Base-by-base conservation (phyloP, 2,329 filamentous ascomycete species). In the Mycosphaerella arachidis region DNA sequence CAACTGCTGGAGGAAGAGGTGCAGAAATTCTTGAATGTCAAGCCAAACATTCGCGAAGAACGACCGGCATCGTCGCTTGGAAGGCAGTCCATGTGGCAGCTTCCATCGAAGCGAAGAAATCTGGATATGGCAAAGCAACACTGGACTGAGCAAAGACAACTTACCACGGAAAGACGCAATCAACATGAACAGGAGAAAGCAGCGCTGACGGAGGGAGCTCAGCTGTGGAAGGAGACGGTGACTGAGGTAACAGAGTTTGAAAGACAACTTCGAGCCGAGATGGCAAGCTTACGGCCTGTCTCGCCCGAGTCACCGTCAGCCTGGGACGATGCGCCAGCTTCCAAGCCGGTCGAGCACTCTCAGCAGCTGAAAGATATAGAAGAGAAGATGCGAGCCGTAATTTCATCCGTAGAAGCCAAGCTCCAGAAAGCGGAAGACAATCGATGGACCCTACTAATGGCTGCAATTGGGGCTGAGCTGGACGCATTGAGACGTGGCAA, bases 361-460 rank as follows among this genome's bases (percentile, higher is more conserved):
- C 60, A 61, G 57, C n/a, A 73, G 4, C 62, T 70, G 48, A 67
- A 67, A 31, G 68, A 66, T 29, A 71, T 82, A 58, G 74, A 88
- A 18, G 70, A 67, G 4, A 79, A 82, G 61, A 86, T 92, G 80
- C 77, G 81, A 30, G 70, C 69, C 3, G 81, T 87, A 4, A 80
- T 87, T 12, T 66, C 68, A 0, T 79, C 81, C 2, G 74, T 93
- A 4, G 80, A 86, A 56, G 74, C 78, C 16, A 79, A 81, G 20
- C 68, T 86, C 29, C 75, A 78, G 1, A 70, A 81, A 2, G 86
- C 86, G 0, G 84, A 89, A 61, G 75, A 79, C 1, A 83, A 83
- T 58, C 80, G 82, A 16, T 93, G 90, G 89, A 92, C 88, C 58
- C 75, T 92, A 16, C 78, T 93, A 18, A 86, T 92, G 4, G 89